Evolutionary conservation across 106 monocot species (phyloP).

Genomic region (Dioscorea zingiberensis): DNA sequence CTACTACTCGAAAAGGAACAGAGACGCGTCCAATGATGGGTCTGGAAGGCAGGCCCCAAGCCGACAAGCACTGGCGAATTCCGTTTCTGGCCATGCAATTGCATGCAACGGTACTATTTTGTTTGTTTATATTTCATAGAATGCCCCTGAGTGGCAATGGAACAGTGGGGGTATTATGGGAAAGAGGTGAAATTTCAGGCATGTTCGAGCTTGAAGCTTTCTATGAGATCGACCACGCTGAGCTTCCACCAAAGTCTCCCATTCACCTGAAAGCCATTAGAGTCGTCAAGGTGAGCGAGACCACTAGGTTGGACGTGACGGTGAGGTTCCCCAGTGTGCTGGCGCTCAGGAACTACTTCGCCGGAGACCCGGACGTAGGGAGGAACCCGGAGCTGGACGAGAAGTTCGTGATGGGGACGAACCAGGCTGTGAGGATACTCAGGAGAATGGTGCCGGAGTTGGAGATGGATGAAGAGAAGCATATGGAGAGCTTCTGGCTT

Average conservation of each 20-base stretch:
- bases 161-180: constrained; percentile 3
- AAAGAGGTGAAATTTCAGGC: constrained; percentile 1
- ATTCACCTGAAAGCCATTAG: constrained; percentile 76
- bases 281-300: constrained; percentile 64
- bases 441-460: constrained; percentile 22
- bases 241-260: constrained; percentile 75
- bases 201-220: constrained; percentile 36
- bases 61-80: constrained; percentile 22
- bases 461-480: constrained; percentile 28
- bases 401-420: constrained; percentile 78
- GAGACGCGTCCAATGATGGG: constrained; percentile 2
- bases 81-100: constrained; percentile 13
- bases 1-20: constrained; percentile 50
- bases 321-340: constrained; percentile 75
- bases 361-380: background rate
- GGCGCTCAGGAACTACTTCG: constrained; percentile 58
- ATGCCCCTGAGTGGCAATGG: constrained; percentile 6
- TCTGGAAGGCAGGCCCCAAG: constrained; percentile 7
- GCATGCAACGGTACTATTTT: constrained; percentile 15
- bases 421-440: constrained; percentile 61
- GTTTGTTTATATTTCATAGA: background rate
- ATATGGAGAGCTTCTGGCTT: constrained; percentile 67
- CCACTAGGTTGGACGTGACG: constrained; percentile 44
- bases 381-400: constrained; percentile 74
- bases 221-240: constrained; percentile 78